Evolutionary conservation across 2,329 filamentous ascomycete genomes (phyloP), one percentile per base, ranked within the genome.

Genomic region (Clathrospora elynae): DNA sequence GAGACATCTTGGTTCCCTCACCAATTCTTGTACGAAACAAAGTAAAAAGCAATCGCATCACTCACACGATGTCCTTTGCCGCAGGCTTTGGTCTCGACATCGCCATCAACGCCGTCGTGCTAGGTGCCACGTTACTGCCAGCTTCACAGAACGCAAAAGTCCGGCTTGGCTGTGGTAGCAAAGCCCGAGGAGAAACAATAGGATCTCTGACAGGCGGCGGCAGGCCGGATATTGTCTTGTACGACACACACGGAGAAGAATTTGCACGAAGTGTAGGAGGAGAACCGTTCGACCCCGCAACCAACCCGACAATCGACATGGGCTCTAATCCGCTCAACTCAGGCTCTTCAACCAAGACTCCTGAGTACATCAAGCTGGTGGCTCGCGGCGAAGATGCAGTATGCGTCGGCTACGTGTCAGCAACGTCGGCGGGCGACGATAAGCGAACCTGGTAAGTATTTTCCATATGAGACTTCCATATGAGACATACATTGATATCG

Each of bases 231-330:
- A 40, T 40, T 19, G 26, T 40, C n/a, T 19, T 40, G 17, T 40
- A 40, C 26, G 20, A 40, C 24, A 24, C 26, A 16, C 37, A 32
- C 20, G 37, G 37, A 4, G 5, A 40, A 31, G 37, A 40, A 23
- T 32, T 40, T 13, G 16, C 16, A 3, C 20, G 28, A 14, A 32
- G 29, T 12, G 25, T 40, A 6, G 37, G 37, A 23, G 37, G 37
- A 12, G 26, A 40, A 23, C 37, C 16, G 20, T 33, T 40, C 18
- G 26, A 32, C 28, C 37, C 37, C 12, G 37, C 26, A 31, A 3
- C 26, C 11, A 40, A 40, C 28, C 37, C 37, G n/a, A 32, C 23
- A 26, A 40, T 40, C 13, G 37, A 40, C 9, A 40, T 40, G 25
- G 37, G 37, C 6, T 8, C 24, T 14, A 34, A 22, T 20, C 14